phyloP scores from a whole-genome alignment of 495 filamentous ascomycete genomes.

The Trichoderma orchidacearum region DNA sequence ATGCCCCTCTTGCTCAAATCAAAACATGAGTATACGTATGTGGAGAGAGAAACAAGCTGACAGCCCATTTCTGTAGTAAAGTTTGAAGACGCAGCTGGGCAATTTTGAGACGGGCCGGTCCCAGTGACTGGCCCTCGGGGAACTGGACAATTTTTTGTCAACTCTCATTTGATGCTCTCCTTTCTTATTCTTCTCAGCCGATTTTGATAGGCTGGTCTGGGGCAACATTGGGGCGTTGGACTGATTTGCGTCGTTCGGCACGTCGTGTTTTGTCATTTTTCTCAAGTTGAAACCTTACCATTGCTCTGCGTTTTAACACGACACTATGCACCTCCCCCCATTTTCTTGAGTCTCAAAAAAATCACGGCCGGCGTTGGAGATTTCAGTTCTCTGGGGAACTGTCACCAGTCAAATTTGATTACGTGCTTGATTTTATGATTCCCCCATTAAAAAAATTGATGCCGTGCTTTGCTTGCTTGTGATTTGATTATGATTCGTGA shows the following conservation, averaged over 20 bases:
- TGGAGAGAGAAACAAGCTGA: background rate
- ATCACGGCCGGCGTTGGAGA: conserved; percentile 1
- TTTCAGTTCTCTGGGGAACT: conserved; percentile 1
- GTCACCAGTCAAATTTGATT: conserved; percentile 1
- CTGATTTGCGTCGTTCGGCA: conserved; percentile 1
- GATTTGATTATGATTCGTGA: background rate
- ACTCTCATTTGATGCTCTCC: background rate
- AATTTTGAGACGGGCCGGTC: background rate
- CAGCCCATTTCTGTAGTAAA: background rate
- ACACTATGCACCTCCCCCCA: background rate
- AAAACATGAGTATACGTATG: too few relatives aligned
- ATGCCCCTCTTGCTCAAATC: background rate
- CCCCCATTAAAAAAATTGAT: background rate
- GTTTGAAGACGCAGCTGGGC: background rate
- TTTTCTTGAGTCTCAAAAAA: conserved; percentile 1
- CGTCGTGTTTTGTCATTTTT: conserved; percentile 1
- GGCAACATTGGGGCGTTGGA: conserved; percentile 1
- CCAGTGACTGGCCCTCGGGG: background rate
- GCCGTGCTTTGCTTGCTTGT: background rate
- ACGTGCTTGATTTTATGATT: conserved; percentile 1
- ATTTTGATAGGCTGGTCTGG: background rate
- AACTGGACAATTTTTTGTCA: background rate
- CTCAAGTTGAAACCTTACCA: background rate
- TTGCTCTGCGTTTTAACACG: background rate
- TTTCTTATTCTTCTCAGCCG: background rate